These are phyloP conservation scores for Naganishia vishniacii DNA, from an alignment of 768 basidiomycete species.

Conservation along the genomic window DNA sequence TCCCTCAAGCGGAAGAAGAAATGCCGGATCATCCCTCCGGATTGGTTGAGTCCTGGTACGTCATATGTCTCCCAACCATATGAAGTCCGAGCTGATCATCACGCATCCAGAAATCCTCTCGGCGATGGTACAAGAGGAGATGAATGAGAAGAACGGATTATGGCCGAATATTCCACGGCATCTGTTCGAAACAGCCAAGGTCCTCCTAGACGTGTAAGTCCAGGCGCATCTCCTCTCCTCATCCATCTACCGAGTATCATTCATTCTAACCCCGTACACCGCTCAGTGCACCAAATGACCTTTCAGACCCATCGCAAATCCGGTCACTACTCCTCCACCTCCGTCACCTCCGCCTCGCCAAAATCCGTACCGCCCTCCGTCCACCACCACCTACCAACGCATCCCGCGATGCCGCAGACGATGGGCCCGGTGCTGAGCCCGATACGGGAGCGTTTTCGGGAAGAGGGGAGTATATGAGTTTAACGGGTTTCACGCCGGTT, in stretches of 20 bases:
- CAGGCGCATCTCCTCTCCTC: neutral
- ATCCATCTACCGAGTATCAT: neutral
- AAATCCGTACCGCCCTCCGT: conserved; percentile 73
- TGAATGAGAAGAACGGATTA: conserved; percentile 63
- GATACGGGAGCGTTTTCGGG: conserved; percentile 30
- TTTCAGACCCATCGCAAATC: conserved; percentile 75
- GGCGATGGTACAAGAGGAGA: conserved; percentile 68
- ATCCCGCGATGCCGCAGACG: neutral
- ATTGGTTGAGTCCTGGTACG: conserved; percentile 62
- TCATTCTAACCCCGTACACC: neutral
- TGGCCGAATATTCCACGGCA: conserved; percentile 68
- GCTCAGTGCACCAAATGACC: conserved; percentile 52
- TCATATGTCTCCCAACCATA: neutral
- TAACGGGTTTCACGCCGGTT: conserved; percentile 43
- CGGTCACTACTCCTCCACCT: conserved; percentile 83
- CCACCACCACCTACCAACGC: conserved; percentile 9
- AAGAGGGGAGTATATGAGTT: conserved; percentile 27
- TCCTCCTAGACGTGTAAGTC: conserved; percentile 83
- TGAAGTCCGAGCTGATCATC: neutral
- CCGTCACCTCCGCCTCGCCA: conserved; percentile 92
- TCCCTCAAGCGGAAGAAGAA: conserved; percentile 92
- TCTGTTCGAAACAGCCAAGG: conserved; percentile 82
- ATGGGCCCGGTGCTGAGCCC: neutral
- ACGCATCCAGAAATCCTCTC: conserved; percentile 85
- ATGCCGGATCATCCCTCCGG: conserved; percentile 83